These are phyloP conservation scores for Geranium brycei DNA, from an alignment of 345 rosid species.

Conservation along the genomic window DNA sequence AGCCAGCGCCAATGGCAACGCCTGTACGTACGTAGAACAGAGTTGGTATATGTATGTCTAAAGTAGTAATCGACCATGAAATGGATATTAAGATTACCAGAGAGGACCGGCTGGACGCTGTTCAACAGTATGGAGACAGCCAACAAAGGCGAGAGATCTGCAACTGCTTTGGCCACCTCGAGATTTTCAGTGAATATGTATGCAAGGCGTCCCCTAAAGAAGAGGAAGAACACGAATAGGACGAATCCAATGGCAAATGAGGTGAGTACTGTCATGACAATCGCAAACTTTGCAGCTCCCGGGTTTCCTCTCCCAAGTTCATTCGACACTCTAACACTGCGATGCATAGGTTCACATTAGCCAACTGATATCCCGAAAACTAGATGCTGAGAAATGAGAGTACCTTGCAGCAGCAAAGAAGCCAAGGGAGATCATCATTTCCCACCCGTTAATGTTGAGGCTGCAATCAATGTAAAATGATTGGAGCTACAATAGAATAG, in stretches of 20 bases:
- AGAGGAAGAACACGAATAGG: conserved; percentile 9
- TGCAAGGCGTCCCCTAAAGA: conserved; percentile 3
- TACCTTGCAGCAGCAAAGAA: conserved; percentile 11
- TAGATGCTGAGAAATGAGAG: neutral
- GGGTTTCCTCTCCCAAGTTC: conserved; percentile 11
- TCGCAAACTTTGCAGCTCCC: conserved; percentile 2
- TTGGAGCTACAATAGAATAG: too few species aligned
- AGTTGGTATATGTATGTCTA: too few species aligned
- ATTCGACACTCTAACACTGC: conserved; percentile 10
- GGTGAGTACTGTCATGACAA: conserved; percentile 1
- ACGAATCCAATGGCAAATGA: conserved; percentile 8
- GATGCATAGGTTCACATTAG: neutral
- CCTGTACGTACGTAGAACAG: too few species aligned
- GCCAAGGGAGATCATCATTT: conserved; percentile 11
- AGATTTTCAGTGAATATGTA: conserved; percentile 9
- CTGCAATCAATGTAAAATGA: neutral
- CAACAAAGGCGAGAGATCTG: conserved; percentile 8
- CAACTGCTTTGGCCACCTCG: conserved; percentile 6
- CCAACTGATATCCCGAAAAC: neutral
- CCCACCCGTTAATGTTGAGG: conserved; percentile 11
- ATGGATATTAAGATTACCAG: too few species aligned
- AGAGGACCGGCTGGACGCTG: too few species aligned
- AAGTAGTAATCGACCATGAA: too few species aligned
- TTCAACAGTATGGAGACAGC: conserved; percentile 10
- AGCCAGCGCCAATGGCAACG: too few species aligned